Evolutionary conservation across 257 asterid genomes (phyloP).

Genomic region (Nicotiana obtusifolia): DNA sequence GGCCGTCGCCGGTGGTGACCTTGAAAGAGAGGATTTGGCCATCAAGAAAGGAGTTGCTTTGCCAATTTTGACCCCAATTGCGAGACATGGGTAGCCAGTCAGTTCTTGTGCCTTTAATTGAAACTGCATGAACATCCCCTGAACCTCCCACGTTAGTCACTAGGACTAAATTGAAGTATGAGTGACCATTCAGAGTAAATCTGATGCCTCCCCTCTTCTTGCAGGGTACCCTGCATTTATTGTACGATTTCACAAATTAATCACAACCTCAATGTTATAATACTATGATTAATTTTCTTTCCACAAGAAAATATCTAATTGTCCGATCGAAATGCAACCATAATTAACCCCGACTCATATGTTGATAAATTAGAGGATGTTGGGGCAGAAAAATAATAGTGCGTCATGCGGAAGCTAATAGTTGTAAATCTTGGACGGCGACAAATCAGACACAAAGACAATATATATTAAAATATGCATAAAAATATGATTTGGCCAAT

Average conservation of each 20-base stretch:
- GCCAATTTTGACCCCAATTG: conserved; percentile 65
- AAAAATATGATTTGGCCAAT: too few relatives aligned
- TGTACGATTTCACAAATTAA: too few relatives aligned
- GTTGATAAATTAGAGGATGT: too few relatives aligned
- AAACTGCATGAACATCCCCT: conserved; percentile 45
- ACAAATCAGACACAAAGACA: too few relatives aligned
- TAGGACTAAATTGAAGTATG: conserved; percentile 48
- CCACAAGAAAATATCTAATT: too few relatives aligned
- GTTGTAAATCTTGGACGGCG: too few relatives aligned
- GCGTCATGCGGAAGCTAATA: too few relatives aligned
- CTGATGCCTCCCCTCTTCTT: conserved; percentile 44
- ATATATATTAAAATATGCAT: too few relatives aligned
- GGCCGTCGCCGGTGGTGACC: conserved; percentile 45
- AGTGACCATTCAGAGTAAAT: conserved; percentile 51
- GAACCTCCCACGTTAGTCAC: conserved; percentile 52
- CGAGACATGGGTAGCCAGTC: conserved; percentile 46
- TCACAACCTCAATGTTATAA: neutral
- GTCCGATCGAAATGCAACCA: too few relatives aligned
- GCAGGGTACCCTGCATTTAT: conserved; percentile 36
- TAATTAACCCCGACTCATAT: too few relatives aligned
- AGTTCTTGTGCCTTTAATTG: conserved; percentile 37
- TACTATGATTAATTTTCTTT: too few relatives aligned
- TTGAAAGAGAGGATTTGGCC: conserved; percentile 46
- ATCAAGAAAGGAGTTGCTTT: conserved; percentile 37
- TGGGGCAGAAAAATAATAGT: too few relatives aligned